Percentiles rank a stretch among this genome's conserved stretches.
Evolutionary conservation across 257 asterid species (phyloP).

Genomic region (Solanum megistacrolobum): DNA sequence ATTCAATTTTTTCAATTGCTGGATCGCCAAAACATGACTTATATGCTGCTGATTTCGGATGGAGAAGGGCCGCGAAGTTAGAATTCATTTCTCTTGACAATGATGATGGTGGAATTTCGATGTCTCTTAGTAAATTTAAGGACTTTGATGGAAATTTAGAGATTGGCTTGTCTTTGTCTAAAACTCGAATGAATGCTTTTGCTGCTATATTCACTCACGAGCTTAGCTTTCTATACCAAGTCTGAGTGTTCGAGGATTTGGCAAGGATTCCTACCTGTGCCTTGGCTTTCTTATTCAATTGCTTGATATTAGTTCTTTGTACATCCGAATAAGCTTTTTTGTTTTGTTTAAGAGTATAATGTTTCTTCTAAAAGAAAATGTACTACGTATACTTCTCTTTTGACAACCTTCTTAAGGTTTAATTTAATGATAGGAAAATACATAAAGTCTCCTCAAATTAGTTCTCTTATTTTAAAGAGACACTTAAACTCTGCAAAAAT

Average conservation of each 20-base stretch:
- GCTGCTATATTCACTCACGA: background rate
- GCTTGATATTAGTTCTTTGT: too few relatives aligned
- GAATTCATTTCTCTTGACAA: constrained; percentile 10
- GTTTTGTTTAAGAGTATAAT: too few relatives aligned
- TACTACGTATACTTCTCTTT: too few relatives aligned
- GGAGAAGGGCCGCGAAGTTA: constrained; percentile 8
- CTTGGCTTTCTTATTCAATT: too few relatives aligned
- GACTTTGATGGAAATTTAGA: constrained; percentile 17
- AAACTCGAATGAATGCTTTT: constrained; percentile 18
- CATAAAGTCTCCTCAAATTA: too few relatives aligned
- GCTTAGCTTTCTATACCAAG: background rate
- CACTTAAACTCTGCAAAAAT: too few relatives aligned
- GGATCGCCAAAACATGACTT: constrained; percentile 11
- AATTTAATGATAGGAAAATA: too few relatives aligned
- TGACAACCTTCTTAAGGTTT: too few relatives aligned
- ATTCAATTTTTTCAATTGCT: background rate
- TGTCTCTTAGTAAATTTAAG: constrained; percentile 14
- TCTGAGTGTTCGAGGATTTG: background rate
- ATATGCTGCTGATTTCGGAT: constrained; percentile 18
- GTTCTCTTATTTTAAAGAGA: too few relatives aligned
- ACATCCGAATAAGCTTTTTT: too few relatives aligned
- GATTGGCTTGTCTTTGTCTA: constrained; percentile 14
- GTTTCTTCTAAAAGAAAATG: too few relatives aligned
- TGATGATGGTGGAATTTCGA: background rate
- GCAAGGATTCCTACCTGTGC: background rate